phyloP scores from a whole-genome alignment of 1,284 basidiomycete species.

The Phylloboletellus chloephorus region DNA sequence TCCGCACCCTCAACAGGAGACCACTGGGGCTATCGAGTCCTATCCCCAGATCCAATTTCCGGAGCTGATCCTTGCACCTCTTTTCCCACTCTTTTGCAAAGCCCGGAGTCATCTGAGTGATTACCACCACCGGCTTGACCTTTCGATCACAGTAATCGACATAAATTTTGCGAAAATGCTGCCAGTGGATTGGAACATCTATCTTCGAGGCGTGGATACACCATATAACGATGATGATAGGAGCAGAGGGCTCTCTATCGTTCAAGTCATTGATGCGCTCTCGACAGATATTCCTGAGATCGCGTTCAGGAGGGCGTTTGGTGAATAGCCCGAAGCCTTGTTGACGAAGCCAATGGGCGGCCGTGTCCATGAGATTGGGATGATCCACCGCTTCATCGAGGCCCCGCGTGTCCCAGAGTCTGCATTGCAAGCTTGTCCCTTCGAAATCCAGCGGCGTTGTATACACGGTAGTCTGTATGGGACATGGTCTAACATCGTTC shows the following conservation, averaged over 20 bases:
- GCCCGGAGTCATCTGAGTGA: slow-evolving; percentile 23
- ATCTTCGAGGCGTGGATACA: slow-evolving; percentile 31
- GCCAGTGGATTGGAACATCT: slow-evolving; percentile 24
- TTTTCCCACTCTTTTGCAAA: slow-evolving; percentile 19
- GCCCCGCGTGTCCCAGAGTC: slow-evolving; percentile 26
- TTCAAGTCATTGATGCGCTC: slow-evolving; percentile 10
- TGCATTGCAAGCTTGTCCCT: slow-evolving; percentile 10
- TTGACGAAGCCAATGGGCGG: slow-evolving; percentile 23
- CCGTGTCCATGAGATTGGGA: slow-evolving; percentile 20
- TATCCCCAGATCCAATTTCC: slow-evolving; percentile 9
- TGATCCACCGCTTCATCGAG: slow-evolving; percentile 28
- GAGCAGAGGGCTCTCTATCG: slow-evolving; percentile 10
- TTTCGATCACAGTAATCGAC: slow-evolving; percentile 22
- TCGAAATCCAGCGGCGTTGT: slow-evolving; percentile 6
- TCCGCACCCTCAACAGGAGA: slow-evolving; percentile 16
- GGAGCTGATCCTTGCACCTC: slow-evolving; percentile 19
- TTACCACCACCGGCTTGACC: slow-evolving; percentile 25
- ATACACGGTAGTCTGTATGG: slow-evolving; percentile 20
- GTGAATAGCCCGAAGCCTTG: slow-evolving; percentile 20
- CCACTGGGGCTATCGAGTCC: neutral
- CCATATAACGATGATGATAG: slow-evolving; percentile 23
- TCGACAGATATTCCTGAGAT: slow-evolving; percentile 19
- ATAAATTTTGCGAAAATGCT: slow-evolving; percentile 25
- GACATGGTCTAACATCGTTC: slow-evolving; percentile 24
- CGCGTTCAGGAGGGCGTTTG: slow-evolving; percentile 18